Conservation (phyloP, 345 rosid genomes). For the Hibiscus tridactylites region DNA sequence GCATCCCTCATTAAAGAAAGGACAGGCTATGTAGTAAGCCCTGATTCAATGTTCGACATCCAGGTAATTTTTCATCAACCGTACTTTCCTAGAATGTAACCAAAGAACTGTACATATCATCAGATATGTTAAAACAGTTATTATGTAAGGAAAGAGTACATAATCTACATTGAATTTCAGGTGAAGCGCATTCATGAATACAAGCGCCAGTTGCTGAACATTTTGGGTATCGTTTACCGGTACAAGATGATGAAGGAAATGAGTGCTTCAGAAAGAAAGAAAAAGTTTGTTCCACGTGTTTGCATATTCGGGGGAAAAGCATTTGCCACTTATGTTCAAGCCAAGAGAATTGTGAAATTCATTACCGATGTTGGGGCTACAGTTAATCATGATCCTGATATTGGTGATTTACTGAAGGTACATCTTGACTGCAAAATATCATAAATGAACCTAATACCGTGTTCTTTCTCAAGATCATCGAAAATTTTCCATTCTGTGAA, state of each 20-base stretch:
- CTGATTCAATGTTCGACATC: slow-evolving; percentile 82
- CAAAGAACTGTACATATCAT: not conserved
- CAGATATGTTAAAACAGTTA: not conserved
- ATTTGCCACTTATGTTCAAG: slow-evolving; percentile 71
- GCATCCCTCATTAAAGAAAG: slow-evolving; percentile 53
- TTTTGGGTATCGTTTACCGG: slow-evolving; percentile 62
- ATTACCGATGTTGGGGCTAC: slow-evolving; percentile 65
- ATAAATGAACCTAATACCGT: not conserved
- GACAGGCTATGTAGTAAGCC: slow-evolving; percentile 66
- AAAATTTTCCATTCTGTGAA: not conserved
- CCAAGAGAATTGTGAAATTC: slow-evolving; percentile 72
- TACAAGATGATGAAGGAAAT: slow-evolving; percentile 79
- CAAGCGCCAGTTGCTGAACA: slow-evolving; percentile 64
- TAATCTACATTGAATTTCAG: slow-evolving; percentile 21
- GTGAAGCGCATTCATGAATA: slow-evolving; percentile 77
- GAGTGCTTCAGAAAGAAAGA: slow-evolving; percentile 44
- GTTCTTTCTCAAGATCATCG: not conserved
- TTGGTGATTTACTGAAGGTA: slow-evolving; percentile 77
- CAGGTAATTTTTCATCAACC: slow-evolving; percentile 39
- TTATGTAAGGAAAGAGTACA: not conserved
- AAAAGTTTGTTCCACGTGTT: slow-evolving; percentile 53
- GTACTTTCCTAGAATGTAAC: not conserved
- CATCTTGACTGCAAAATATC: not conserved
- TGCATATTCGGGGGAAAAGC: slow-evolving; percentile 85
- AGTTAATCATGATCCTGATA: slow-evolving; percentile 58